Percentiles rank a stretch among this genome's conserved stretches.
phyloP scores from a whole-genome alignment of 331 rosid genomes.

The Malus hybrid region DNA sequence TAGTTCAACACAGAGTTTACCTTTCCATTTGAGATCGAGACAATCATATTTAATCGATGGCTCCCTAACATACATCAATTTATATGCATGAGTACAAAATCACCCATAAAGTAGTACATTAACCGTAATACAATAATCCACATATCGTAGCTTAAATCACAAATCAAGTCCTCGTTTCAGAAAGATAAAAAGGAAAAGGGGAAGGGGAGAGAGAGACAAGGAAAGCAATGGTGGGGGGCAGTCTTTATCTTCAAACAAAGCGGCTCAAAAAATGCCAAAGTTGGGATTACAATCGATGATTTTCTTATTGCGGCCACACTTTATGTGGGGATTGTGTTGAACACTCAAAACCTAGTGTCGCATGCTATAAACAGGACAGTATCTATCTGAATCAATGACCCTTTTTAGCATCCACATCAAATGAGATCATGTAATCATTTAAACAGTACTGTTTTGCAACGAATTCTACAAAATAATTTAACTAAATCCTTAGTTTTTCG shows the following conservation, averaged over 20 bases:
- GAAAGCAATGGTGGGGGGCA: conserved; percentile 12
- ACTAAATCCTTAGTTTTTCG: too few relatives aligned
- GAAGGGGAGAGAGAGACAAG: background rate
- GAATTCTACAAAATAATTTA: too few relatives aligned
- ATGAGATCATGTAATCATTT: too few relatives aligned
- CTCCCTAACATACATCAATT: too few relatives aligned
- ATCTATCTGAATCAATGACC: too few relatives aligned
- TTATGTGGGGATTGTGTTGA: background rate
- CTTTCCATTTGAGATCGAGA: too few relatives aligned
- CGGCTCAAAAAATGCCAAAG: conserved; percentile 10
- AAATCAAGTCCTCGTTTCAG: background rate
- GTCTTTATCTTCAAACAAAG: conserved; percentile 9
- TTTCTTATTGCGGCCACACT: background rate
- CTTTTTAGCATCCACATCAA: too few relatives aligned
- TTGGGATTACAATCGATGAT: conserved; percentile 14
- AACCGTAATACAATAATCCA: background rate
- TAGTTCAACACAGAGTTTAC: too few relatives aligned
- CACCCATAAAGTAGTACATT: background rate
- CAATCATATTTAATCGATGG: too few relatives aligned
- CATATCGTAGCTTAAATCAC: background rate
- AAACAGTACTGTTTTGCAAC: too few relatives aligned
- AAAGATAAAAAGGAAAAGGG: background rate
- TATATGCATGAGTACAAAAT: background rate
- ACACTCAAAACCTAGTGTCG: background rate
- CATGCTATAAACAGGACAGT: background rate